These are phyloP conservation scores for Exophiala sideris DNA, from an alignment of 2,329 filamentous ascomycete species.

Conservation along the genomic window DNA sequence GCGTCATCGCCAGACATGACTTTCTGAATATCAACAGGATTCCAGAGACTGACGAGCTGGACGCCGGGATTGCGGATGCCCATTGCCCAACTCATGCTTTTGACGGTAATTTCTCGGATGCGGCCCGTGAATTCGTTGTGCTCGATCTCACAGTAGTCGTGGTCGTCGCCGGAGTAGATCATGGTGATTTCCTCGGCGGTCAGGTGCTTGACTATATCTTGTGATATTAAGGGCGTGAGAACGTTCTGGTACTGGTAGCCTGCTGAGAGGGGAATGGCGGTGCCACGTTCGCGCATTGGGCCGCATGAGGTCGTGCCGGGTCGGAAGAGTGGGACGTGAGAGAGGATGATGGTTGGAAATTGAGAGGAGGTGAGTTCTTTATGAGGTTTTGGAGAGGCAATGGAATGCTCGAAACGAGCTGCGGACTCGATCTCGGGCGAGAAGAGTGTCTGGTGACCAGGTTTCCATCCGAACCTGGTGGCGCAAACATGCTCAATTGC, in stretches of 20 bases:
- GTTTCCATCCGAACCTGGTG: conserved; percentile 12
- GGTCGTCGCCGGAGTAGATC: conserved; percentile 93
- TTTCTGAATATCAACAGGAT: conserved; percentile 66
- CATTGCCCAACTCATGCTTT: conserved; percentile 95
- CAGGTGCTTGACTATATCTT: conserved; percentile 69
- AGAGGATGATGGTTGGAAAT: conserved; percentile 83
- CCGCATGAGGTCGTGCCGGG: conserved; percentile 81
- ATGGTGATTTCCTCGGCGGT: conserved; percentile 68
- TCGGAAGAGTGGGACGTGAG: conserved; percentile 86
- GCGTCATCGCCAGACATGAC: conserved; percentile 32
- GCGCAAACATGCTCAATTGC: conserved; percentile 41
- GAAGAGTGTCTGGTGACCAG: background rate
- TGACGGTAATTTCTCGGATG: conserved; percentile 83
- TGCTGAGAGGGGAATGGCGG: conserved; percentile 70
- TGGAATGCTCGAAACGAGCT: background rate
- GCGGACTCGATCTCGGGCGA: conserved; percentile 5
- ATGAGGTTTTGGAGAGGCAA: background rate
- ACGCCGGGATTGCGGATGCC: conserved; percentile 85
- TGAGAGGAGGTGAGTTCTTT: conserved; percentile 16
- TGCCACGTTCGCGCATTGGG: conserved; percentile 74
- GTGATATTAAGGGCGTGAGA: conserved; percentile 71
- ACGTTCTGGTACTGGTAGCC: conserved; percentile 99
- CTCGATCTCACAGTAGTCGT: conserved; percentile 91
- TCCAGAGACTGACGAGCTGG: conserved; percentile 84
- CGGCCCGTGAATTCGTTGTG: conserved; percentile 66